A percentile compares a stretch with the other conserved stretches of the same genome.
phyloP scores from a whole-genome alignment of 495 filamentous ascomycete species.

The Paragyromitra xinjiangensis region DNA sequence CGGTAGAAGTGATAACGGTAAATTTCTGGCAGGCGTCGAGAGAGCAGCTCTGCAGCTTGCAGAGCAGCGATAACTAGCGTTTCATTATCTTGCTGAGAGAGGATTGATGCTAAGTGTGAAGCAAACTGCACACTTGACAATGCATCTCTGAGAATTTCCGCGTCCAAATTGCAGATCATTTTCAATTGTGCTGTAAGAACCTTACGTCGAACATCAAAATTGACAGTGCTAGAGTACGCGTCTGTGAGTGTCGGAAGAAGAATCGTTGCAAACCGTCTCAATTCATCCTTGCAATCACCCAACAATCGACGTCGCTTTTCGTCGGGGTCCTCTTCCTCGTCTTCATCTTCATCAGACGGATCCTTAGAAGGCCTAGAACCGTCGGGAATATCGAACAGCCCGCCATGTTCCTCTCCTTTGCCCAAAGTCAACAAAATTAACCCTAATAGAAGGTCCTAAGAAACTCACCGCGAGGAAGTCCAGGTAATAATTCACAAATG shows the following conservation, averaged over 20 bases:
- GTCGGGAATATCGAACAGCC: constrained; percentile 45
- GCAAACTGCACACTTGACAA: constrained; percentile 92
- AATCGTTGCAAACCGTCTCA: constrained; percentile 91
- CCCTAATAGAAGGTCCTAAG: not conserved
- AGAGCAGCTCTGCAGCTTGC: constrained; percentile 85
- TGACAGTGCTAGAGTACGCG: constrained; percentile 97
- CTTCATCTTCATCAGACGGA: constrained; percentile 50
- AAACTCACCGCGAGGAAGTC: constrained; percentile 61
- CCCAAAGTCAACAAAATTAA: constrained; percentile 21
- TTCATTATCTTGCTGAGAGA: constrained; percentile 94
- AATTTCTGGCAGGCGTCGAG: constrained; percentile 81
- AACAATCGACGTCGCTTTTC: constrained; percentile 72
- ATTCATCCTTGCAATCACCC: constrained; percentile 79
- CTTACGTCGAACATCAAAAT: constrained; percentile 96
- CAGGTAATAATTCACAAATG: constrained; percentile 92
- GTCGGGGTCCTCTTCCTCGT: constrained; percentile 70
- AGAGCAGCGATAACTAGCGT: constrained; percentile 85
- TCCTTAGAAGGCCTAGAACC: constrained; percentile 46
- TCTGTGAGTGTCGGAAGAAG: constrained; percentile 97
- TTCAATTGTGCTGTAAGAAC: constrained; percentile 94
- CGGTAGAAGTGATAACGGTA: constrained; percentile 98
- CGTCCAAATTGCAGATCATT: constrained; percentile 96
- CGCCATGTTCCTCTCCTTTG: constrained; percentile 41
- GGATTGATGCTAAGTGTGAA: constrained; percentile 94
- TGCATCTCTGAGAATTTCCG: constrained; percentile 81